Conservation (phyloP, 2,329 filamentous ascomycete genomes). For the Zalaria sp. region DNA sequence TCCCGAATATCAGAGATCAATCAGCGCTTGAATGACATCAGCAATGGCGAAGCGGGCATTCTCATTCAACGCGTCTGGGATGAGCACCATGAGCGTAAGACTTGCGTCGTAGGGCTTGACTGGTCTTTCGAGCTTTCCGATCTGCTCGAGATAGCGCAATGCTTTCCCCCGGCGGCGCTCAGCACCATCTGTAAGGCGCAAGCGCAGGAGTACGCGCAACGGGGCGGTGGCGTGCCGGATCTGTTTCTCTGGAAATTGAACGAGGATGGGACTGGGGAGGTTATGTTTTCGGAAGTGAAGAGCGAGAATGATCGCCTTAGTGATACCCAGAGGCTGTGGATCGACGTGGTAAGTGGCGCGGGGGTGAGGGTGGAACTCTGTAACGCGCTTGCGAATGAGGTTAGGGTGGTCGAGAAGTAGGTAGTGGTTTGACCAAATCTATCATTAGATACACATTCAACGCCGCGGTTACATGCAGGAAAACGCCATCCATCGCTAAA, state of each 20-base stretch:
- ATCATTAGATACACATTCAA: neutral
- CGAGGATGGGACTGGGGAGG: slow-evolving; percentile 12
- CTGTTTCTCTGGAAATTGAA: slow-evolving; percentile 67
- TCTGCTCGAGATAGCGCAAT: slow-evolving; percentile 61
- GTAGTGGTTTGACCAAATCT: neutral
- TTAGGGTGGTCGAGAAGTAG: slow-evolving; percentile 16
- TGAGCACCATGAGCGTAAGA: slow-evolving; percentile 53
- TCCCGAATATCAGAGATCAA: slow-evolving; percentile 83
- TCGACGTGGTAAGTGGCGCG: slow-evolving; percentile 76
- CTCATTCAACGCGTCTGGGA: slow-evolving; percentile 57
- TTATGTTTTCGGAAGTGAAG: slow-evolving; percentile 33
- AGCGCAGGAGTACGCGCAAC: slow-evolving; percentile 82
- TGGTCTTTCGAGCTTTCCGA: slow-evolving; percentile 78
- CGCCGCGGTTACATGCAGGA: neutral
- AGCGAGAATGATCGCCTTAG: slow-evolving; percentile 75
- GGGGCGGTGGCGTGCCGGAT: slow-evolving; percentile 83
- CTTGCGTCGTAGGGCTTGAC: slow-evolving; percentile 80
- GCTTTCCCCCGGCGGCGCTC: slow-evolving; percentile 68
- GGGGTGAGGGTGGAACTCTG: slow-evolving; percentile 78
- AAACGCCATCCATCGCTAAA: neutral
- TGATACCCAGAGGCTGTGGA: slow-evolving; percentile 93
- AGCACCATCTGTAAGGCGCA: slow-evolving; percentile 82
- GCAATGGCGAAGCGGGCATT: slow-evolving; percentile 59
- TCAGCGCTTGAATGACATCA: slow-evolving; percentile 69
- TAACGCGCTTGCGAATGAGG: slow-evolving; percentile 46